These are phyloP conservation scores for Podaxis pistillaris DNA, from an alignment of 768 basidiomycete genomes.

Conservation along the genomic window DNA sequence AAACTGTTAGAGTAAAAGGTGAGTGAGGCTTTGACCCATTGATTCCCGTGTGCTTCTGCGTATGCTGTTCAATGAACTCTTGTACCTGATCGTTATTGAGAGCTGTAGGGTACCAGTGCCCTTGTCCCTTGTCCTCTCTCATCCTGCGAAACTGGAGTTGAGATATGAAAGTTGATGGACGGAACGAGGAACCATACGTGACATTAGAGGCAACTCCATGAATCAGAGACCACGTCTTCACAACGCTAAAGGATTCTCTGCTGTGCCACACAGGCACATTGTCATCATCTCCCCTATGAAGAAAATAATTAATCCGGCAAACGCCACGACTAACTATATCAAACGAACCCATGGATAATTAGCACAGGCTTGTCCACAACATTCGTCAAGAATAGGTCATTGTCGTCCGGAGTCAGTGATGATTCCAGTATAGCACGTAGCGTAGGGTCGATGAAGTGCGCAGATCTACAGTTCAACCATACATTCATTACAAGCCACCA, in stretches of 20 bases:
- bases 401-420: slow-evolving; percentile 80
- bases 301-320: not conserved
- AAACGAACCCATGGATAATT: slow-evolving; percentile 70
- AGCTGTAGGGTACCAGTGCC: slow-evolving; percentile 71
- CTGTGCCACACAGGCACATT: slow-evolving; percentile 91
- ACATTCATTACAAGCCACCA: not conserved
- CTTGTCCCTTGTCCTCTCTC: slow-evolving; percentile 57
- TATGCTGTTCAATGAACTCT: slow-evolving; percentile 41
- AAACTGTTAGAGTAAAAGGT: slow-evolving; percentile 71
- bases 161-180: not conserved
- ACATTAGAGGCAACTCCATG: slow-evolving; percentile 41
- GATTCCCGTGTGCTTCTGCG: not conserved
- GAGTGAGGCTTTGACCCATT: not conserved
- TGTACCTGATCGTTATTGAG: slow-evolving; percentile 55
- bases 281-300: slow-evolving; percentile 64
- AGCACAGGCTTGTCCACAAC: slow-evolving; percentile 66
- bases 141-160: slow-evolving; percentile 35
- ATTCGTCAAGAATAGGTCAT: slow-evolving; percentile 84
- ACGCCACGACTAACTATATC: not conserved
- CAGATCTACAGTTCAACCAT: slow-evolving; percentile 38
- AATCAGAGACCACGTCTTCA: slow-evolving; percentile 51
- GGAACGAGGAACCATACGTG: slow-evolving; percentile 36
- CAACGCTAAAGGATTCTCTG: slow-evolving; percentile 56
- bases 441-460: slow-evolving; percentile 76
- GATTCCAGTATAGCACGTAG: slow-evolving; percentile 71